These are phyloP conservation scores for Porcisia deanei DNA, from an alignment of 208 protist genomes.

Conservation along the genomic window DNA sequence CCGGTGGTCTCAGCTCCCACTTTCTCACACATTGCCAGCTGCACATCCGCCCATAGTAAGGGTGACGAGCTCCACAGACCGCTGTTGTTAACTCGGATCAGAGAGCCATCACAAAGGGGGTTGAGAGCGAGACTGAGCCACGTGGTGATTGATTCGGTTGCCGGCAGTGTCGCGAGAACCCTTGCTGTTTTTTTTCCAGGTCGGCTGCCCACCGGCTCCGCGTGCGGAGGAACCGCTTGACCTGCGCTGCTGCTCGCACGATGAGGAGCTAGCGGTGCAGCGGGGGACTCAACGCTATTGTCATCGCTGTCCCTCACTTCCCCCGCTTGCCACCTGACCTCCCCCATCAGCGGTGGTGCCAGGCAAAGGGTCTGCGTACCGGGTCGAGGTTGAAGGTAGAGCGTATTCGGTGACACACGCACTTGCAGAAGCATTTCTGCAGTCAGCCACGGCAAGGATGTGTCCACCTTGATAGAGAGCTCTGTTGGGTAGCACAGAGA, in stretches of 20 bases:
- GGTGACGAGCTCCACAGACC: slow-evolving; percentile 8
- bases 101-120: neutral
- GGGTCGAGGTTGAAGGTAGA: slow-evolving; percentile 4
- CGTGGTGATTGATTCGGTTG: neutral
- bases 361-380: neutral
- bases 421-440: slow-evolving; percentile 9
- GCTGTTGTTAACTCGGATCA: neutral
- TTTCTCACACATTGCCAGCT: neutral
- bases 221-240: neutral
- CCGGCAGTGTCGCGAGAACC: neutral
- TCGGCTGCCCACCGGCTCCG: neutral
- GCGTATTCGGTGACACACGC: slow-evolving; percentile 17
- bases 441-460: slow-evolving; percentile 16
- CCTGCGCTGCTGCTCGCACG: neutral
- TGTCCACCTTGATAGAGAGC: slow-evolving; percentile 16
- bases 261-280: neutral
- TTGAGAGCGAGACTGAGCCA: slow-evolving; percentile 14
- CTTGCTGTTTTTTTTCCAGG: neutral
- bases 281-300: neutral
- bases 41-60: slow-evolving; percentile 15
- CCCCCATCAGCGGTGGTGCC: slow-evolving; percentile 1
- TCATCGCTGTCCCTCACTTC: neutral
- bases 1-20: neutral
- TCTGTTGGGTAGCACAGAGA: slow-evolving; percentile 12
- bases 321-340: neutral